These are phyloP conservation scores for Delonix regia DNA, from an alignment of 306 rosid species.

Conservation along the genomic window DNA sequence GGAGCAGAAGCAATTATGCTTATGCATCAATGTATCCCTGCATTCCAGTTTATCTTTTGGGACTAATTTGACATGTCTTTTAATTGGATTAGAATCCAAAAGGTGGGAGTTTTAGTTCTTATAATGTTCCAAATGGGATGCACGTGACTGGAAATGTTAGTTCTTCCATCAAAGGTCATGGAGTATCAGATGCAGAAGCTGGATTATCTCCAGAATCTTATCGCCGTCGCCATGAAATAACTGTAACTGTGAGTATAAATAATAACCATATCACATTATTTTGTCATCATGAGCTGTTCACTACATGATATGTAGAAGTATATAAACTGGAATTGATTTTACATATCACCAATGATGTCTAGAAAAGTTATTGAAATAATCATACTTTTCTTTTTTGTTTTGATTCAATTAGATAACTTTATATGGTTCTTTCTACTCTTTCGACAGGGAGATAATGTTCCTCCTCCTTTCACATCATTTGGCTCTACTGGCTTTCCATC, in stretches of 20 bases:
- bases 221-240: constrained; percentile 85
- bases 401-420: constrained; percentile 17
- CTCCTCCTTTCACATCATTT: constrained; percentile 75
- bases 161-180: constrained; percentile 52
- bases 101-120: constrained; percentile 50
- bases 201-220: constrained; percentile 76
- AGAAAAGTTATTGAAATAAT: constrained; percentile 3
- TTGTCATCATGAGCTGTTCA: not conserved
- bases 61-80: constrained; percentile 19
- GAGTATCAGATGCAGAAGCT: constrained; percentile 64
- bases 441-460: constrained; percentile 86
- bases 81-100: constrained; percentile 60
- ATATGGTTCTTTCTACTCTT: constrained; percentile 7
- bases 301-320: not conserved
- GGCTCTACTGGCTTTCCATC: constrained; percentile 81
- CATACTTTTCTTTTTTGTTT: not conserved
- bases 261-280: not conserved
- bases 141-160: constrained; percentile 54
- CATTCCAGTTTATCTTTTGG: constrained; percentile 1
- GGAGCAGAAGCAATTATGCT: not conserved
- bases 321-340: not conserved
- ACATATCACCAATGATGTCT: not conserved
- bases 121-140: constrained; percentile 51
- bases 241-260: constrained; percentile 68
- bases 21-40: not conserved